Base-by-base conservation (phyloP, 2,329 filamentous ascomycete species). In the Ceratocystis colombiana region DNA sequence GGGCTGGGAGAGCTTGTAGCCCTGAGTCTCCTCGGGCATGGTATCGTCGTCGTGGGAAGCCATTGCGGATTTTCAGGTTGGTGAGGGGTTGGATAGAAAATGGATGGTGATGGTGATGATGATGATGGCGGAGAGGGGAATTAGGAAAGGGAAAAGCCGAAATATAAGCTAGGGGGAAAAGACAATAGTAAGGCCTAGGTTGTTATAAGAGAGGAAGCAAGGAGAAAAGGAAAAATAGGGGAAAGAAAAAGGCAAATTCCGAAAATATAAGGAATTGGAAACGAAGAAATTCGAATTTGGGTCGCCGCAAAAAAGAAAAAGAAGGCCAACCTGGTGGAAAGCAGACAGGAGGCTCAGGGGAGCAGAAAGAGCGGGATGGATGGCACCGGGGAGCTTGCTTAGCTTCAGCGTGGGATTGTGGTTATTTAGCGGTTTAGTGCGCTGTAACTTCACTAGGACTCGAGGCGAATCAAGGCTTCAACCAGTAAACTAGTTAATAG, bases 1-100 rank as follows among this genome's bases (percentile, higher is more conserved):
- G 69, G 83, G 83, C 84, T 96, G 90, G 71, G 90, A 92, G 75
- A 96, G 88, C 85, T 95, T 96, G 87, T 96, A 97, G 75, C 93
- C 93, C 79, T 92, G 87, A 71, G 92, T 96, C 79, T 88, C 84
- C 80, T 94, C 89, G 70, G 90, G 88, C 77, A 88, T 81, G 71
- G 93, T 85, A 73, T 97, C 93, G 69, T 96, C 90, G 70, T 87
- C 80, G 74, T 84, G 79, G 72, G 85, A 82, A 71, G 86, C 81
- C 87, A 90, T 90, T 33, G 46, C 33, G 63, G 33, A 10, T 25
- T 64, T 44, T 22, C 25, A 22, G 44, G n/a, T 25, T 17, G 59
- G 50, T 55, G 48, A 55, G n/a, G 50, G 61, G 33, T 55, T 28
- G 17, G 15, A 57, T 22, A n/a, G 30, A 59, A 20, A n/a, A 59